Evolutionary conservation across 2,329 filamentous ascomycete species (phyloP).

Genomic region (Nannizziopsis arthrosporioides): DNA sequence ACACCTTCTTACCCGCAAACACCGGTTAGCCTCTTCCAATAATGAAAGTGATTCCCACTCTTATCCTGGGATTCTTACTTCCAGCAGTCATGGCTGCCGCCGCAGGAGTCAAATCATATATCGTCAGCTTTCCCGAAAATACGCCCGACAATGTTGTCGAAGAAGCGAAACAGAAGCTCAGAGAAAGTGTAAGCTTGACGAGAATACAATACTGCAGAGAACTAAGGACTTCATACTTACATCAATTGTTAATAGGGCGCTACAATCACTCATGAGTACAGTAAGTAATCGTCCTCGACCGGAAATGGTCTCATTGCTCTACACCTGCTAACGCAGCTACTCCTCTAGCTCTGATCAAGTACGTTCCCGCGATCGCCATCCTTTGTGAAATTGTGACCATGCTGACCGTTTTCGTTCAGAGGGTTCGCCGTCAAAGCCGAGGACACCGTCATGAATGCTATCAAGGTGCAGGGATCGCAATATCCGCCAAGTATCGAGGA

Average conservation of each 20-base stretch:
- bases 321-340: constrained; percentile 14
- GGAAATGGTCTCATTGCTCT: constrained; percentile 6
- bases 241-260: constrained; percentile 43
- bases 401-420: constrained; percentile 37
- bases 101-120: constrained; percentile 54
- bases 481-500: constrained; percentile 62
- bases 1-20: background rate
- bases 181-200: constrained; percentile 43
- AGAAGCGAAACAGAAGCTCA: constrained; percentile 59
- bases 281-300: constrained; percentile 38
- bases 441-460: constrained; percentile 53
- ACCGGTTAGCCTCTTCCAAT: background rate
- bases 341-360: constrained; percentile 33
- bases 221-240: background rate
- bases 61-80: constrained; percentile 48
- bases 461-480: constrained; percentile 51
- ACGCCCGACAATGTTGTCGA: constrained; percentile 59
- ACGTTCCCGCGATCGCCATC: constrained; percentile 15
- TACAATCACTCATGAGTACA: constrained; percentile 68
- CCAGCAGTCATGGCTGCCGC: constrained; percentile 51
- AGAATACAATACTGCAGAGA: background rate
- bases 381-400: background rate
- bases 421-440: constrained; percentile 68
- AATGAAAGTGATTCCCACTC: constrained; percentile 55
- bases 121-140: constrained; percentile 63